Evolutionary conservation across 2,329 filamentous ascomycete genomes (phyloP), one percentile per base, ranked within the genome.

Genomic region (Diaporthe australafricana): DNA sequence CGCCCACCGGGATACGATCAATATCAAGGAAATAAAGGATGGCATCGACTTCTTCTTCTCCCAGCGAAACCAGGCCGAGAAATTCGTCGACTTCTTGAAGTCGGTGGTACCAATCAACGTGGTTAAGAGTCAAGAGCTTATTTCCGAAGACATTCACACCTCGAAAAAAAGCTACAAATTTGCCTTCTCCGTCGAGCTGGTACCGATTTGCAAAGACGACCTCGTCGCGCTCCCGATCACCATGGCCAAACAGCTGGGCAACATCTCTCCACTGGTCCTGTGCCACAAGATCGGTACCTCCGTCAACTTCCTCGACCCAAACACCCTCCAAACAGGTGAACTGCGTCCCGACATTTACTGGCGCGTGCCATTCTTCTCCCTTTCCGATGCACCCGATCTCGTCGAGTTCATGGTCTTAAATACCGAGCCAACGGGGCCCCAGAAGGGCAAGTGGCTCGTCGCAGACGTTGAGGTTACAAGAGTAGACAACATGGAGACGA

Each of bases 131-230:
- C 92, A 97, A 79, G 81, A 83, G 74, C 78, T 83, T 38, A 98
- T 99, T 77, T 98, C 95, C 5, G 91, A 94, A 85, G 96, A 99
- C 82, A 90, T 92, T 16, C 96, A 99, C 83, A 98, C 95, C 0
- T 93, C 93, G 20, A 93, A 92, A 73, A 96, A 94, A 83, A 95
- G 92, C 42, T 98, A 96, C 89, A 99, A 99, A 82, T 98, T 98
- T 84, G 92, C 93, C 56, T 98, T 91, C 83, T 97, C 95, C 0
- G 91, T 93, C 68, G 94, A 98, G 80, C 83, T 99, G 62, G 92
- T 98, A 32, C 96, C 96, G 1, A 95, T 99, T 63, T 98, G 96
- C 87, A 98, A 98, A 83, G 96, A 99, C 77, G 96, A 99, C 80
- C 86, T 99, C 35, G 94, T 99, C n/a, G 95, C 94, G 1, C 85